Conservation (phyloP, 108 stramenopile species). For the Cafeteria roenbergensis region DNA sequence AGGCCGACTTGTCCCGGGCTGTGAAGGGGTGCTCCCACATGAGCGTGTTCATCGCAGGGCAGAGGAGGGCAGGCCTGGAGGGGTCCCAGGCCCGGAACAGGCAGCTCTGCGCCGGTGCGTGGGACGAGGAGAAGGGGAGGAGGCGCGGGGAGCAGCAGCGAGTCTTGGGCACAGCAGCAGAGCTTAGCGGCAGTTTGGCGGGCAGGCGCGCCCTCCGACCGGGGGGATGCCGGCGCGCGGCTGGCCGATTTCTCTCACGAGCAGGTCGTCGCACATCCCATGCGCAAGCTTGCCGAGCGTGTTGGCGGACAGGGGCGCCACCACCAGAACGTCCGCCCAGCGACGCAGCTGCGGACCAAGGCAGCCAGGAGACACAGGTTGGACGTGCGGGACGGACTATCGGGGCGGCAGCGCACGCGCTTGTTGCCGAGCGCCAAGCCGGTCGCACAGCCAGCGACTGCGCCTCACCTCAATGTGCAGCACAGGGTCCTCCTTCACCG, state of each 20-base stretch:
- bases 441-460: neutral
- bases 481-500: constrained; percentile 57
- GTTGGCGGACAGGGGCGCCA: constrained; percentile 69
- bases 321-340: constrained; percentile 65
- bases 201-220: neutral
- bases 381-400: neutral
- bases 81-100: constrained; percentile 72
- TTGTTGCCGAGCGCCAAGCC: no score
- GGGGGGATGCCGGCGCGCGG: neutral
- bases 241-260: no score
- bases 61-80: constrained; percentile 62
- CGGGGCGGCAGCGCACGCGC: neutral
- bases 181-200: no score
- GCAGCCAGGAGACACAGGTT: neutral
- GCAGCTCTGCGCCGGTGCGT: constrained; percentile 40
- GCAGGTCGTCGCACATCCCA: constrained; percentile 72
- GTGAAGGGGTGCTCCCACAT: constrained; percentile 84
- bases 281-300: constrained; percentile 57
- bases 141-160: no score
- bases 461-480: constrained; percentile 59
- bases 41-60: constrained; percentile 82
- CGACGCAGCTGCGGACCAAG: constrained; percentile 36
- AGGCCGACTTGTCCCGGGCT: constrained; percentile 2
- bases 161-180: no score
- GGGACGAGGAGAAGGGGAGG: neutral